Base-by-base conservation (phyloP, 352 stramenopile species). In the Globisporangium spinosum region DNA sequence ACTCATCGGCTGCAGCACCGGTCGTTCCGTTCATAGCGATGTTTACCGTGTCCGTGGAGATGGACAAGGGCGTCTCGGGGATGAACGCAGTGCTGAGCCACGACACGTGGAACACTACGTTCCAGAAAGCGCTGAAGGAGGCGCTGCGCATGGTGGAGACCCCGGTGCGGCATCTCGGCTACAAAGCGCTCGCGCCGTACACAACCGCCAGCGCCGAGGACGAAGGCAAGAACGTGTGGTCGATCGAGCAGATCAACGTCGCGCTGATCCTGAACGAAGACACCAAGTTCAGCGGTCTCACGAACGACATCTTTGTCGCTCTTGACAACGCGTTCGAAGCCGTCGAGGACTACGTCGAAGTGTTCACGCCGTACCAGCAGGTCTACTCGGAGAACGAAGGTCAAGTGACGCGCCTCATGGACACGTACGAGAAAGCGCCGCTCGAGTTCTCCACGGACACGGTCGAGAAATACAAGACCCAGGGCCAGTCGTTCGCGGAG, bases 311-410 rank as follows among this genome's bases (percentile, higher is more conserved):
- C 40, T 94, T 95, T 45, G 77, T 91, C 2, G 77, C 86, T 0
- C 67, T 97, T 1, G 87, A 94, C 54, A 85, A 94, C 69, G 85
- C 83, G 0, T 93, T 94, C 58, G 84, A 94, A 38, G 71, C 82
- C 2, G 82, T 97, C 0, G 83, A 93, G 23, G 85, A 96, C 20
- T 98, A 98, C 70, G 79, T 94, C 65, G 79, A 93, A 38, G 77
- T 97, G 0, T 98, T 98, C 62, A 56, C 85, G 0, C 93, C 94
- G 15, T 98, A 89, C 64, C 79, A 90, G 60, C 80, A 96, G 34
- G 95, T 88, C 29, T 98, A 86, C 68, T 72, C 76, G 0, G 82
- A 94, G 43, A 98, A 98, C 66, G 78, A 95, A 59, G 72, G 69
- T 7, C 88, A 97, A 59, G 71, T 91, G 6, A 73, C 74, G 6